Evolutionary conservation across 208 protist species (phyloP), one percentile per base, ranked within the genome.

Genomic region (Leishmania aethiopica): DNA sequence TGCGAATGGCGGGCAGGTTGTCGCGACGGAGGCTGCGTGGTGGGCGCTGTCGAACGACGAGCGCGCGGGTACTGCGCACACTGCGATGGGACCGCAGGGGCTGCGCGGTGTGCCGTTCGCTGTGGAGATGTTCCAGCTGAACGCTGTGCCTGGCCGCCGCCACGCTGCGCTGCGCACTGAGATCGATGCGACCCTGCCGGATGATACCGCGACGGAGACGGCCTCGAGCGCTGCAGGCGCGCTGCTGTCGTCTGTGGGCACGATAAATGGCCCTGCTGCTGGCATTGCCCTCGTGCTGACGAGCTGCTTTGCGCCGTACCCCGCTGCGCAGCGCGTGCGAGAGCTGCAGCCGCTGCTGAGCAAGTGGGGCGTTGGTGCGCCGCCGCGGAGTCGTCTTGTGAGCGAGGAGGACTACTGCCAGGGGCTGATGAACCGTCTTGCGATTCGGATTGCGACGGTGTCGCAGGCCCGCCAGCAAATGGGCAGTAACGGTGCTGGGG

Each of bases 1-100:
- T 49, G 91, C 84, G 45, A 86, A 93, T 57, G 95, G 94, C 55
- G 95, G 95, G 57, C 93, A 97, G 87, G 88, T 95, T 32, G 25
- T 94, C 17, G 28, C 90, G 83, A 92, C 88, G 74, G 87, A 90
- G 74, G 53, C 71, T 45, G 78, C 87, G 79, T 91, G 84, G 78
- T 84, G 84, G 82, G 78, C 87, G 19, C 81, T 91, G 42, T 88
- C 84, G 53, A 70, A 86, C 32, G 32, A 22, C 3, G 79, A 86
- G 84, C 90, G 88, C 17, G 86, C 53, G 70, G 3, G 70, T 69
- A 37, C 86, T 40, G 51, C 82, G 51, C 64, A 75, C 72, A 82
- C 59, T 1, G 75, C 60, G 72, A 55, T 92, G n/a, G 88, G 86
- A 19, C 69, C 80, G 47, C 88, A 90, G 76, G 80, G 79, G 32